Percentiles rank a stretch among this genome's conserved stretches.
Evolutionary conservation across 192 early-diverging fungal genomes (phyloP).

Genomic region (Backusella morwellensis): DNA sequence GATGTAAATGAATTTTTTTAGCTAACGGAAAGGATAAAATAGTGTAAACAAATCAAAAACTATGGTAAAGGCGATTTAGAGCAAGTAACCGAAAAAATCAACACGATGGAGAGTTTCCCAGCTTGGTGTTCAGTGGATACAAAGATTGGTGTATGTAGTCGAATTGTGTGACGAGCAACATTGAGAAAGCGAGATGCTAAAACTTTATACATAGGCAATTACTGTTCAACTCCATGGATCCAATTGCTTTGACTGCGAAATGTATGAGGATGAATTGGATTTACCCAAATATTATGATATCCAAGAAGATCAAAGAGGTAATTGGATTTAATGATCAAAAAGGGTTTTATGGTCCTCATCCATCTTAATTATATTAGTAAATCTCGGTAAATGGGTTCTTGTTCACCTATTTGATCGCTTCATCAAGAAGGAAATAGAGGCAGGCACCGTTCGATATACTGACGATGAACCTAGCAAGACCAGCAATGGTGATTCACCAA

Average conservation of each 20-base stretch:
- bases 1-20: neutral
- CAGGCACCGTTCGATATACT: neutral
- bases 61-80: slow-evolving; percentile 54
- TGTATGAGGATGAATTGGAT: slow-evolving; percentile 82
- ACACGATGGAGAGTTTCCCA: slow-evolving; percentile 72
- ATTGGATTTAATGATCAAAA: neutral
- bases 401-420: slow-evolving; percentile 70
- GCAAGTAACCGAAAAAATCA: slow-evolving; percentile 51
- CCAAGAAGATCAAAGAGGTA: slow-evolving; percentile 75
- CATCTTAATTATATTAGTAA: slow-evolving; percentile 47
- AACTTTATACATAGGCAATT: slow-evolving; percentile 44
- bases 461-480: neutral
- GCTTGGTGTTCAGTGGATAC: slow-evolving; percentile 95
- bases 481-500: neutral
- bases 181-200: neutral
- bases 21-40: neutral
- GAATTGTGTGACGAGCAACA: neutral
- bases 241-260: slow-evolving; percentile 82
- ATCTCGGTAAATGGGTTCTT: slow-evolving; percentile 81
- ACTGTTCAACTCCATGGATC: slow-evolving; percentile 84
- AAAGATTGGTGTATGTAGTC: slow-evolving; percentile 69
- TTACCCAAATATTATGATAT: slow-evolving; percentile 42
- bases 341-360: neutral
- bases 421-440: slow-evolving; percentile 32
- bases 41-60: slow-evolving; percentile 57